A percentile compares a stretch with the other conserved stretches of the same genome.
These are phyloP conservation scores for Przewalskia tangutica DNA, from an alignment of 257 asterid species.

Conservation along the genomic window DNA sequence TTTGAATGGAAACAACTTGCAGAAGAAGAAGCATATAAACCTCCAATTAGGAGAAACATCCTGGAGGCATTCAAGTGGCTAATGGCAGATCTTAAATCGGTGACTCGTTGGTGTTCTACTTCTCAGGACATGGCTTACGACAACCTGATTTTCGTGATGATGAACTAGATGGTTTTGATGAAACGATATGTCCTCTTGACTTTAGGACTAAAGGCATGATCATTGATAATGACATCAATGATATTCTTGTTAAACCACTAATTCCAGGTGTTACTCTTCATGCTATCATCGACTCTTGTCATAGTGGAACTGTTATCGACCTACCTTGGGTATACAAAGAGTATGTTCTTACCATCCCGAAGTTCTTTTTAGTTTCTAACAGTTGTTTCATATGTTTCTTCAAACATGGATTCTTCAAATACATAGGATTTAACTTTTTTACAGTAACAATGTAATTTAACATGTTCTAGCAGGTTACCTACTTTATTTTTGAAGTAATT, in stretches of 20 bases:
- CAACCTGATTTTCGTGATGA: conserved; percentile 18
- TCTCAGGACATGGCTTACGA: conserved; percentile 37
- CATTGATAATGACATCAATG: conserved; percentile 48
- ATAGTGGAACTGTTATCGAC: conserved; percentile 79
- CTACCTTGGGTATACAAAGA: conserved; percentile 36
- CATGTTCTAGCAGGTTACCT: not conserved
- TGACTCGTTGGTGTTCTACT: conserved; percentile 43
- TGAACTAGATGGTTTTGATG: conserved; percentile 36
- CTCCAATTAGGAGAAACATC: conserved; percentile 44
- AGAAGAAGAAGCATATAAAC: conserved; percentile 28
- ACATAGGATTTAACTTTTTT: not conserved
- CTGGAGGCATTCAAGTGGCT: conserved; percentile 28
- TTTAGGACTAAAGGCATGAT: conserved; percentile 42
- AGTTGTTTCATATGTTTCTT: not conserved
- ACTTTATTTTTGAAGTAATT: not conserved
- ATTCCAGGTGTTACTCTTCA: conserved; percentile 45
- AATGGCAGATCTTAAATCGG: conserved; percentile 11
- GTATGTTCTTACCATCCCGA: conserved; percentile 20
- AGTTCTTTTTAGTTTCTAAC: not conserved
- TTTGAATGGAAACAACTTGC: conserved; percentile 10
- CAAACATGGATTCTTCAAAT: not conserved
- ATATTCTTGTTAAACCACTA: conserved; percentile 43
- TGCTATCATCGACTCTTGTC: conserved; percentile 66
- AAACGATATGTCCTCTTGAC: conserved; percentile 61
- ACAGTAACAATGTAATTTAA: not conserved